phyloP scores from a whole-genome alignment of 192 early-diverging fungal genomes.

The Podila epigama region DNA sequence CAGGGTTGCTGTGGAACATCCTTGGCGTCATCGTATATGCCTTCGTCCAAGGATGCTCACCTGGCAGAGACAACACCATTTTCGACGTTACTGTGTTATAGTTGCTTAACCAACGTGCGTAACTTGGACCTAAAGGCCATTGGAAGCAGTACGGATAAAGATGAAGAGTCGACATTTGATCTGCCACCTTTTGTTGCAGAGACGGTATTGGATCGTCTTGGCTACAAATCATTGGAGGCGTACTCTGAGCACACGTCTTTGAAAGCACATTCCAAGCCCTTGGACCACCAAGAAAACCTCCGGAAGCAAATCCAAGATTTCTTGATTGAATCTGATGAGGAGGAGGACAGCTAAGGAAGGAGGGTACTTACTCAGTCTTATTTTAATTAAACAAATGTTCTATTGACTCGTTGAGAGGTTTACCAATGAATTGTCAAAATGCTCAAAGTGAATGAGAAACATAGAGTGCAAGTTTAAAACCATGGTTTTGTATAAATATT shows the following conservation, averaged over 20 bases:
- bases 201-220: slow-evolving; percentile 25
- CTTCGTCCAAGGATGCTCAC: not conserved
- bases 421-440: no score
- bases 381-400: not conserved
- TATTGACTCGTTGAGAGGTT: not conserved
- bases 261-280: not conserved
- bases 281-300: slow-evolving; percentile 54
- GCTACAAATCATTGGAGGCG: slow-evolving; percentile 17
- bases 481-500: no score
- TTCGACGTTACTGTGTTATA: slow-evolving; percentile 56
- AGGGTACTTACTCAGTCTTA: not conserved
- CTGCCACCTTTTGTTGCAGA: slow-evolving; percentile 56
- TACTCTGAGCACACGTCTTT: not conserved
- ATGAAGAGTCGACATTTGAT: slow-evolving; percentile 21
- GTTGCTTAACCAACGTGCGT: slow-evolving; percentile 58
- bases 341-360: slow-evolving; percentile 13
- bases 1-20: slow-evolving; percentile 8
- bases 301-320: slow-evolving; percentile 71
- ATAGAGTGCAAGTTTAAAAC: no score
- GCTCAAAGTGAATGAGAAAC: no score
- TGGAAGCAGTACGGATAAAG: slow-evolving; percentile 13
- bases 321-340: slow-evolving; percentile 64
- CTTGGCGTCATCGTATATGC: not conserved
- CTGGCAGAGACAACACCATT: slow-evolving; percentile 21
- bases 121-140: slow-evolving; percentile 54